Conservation (phyloP, 176 grass and related monocot species). For the Olyra latifolia region DNA sequence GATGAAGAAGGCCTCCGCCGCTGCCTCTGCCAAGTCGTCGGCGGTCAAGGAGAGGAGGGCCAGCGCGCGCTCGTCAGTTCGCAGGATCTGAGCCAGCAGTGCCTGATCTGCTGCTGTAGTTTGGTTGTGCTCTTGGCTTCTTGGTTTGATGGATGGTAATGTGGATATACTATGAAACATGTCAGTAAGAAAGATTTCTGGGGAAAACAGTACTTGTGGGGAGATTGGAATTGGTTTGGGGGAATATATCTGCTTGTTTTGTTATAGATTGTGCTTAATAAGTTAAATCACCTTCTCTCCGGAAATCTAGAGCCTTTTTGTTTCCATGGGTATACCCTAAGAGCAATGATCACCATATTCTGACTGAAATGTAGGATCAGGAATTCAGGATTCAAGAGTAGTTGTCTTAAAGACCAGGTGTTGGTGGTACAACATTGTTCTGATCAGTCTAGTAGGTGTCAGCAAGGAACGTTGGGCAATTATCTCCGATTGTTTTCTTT, state of each 20-base stretch:
- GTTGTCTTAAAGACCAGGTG: no score
- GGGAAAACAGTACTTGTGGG: neutral
- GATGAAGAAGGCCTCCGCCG: constrained; percentile 56
- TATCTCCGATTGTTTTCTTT: no score
- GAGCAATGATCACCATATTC: neutral
- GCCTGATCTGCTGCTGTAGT: neutral
- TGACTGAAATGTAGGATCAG: neutral
- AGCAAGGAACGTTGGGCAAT: neutral
- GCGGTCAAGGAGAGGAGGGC: constrained; percentile 32
- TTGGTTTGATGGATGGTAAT: neutral
- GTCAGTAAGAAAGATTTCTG: neutral
- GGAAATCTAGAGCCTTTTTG: neutral
- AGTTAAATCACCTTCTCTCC: neutral
- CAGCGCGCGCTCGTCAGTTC: constrained; percentile 17
- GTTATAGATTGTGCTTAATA: neutral
- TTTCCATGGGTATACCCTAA: neutral
- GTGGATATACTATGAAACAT: constrained; percentile 30
- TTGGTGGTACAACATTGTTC: neutral
- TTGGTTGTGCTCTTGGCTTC: neutral
- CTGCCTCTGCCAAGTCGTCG: neutral
- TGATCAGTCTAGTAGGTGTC: neutral
- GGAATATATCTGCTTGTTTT: neutral
- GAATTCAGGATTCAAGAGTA: no score
- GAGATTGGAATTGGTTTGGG: neutral
- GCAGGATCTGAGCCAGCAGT: constrained; percentile 24